phyloP scores from a whole-genome alignment of 2,329 filamentous ascomycete species.

The Ceratocystiopsis brevicomis region DNA sequence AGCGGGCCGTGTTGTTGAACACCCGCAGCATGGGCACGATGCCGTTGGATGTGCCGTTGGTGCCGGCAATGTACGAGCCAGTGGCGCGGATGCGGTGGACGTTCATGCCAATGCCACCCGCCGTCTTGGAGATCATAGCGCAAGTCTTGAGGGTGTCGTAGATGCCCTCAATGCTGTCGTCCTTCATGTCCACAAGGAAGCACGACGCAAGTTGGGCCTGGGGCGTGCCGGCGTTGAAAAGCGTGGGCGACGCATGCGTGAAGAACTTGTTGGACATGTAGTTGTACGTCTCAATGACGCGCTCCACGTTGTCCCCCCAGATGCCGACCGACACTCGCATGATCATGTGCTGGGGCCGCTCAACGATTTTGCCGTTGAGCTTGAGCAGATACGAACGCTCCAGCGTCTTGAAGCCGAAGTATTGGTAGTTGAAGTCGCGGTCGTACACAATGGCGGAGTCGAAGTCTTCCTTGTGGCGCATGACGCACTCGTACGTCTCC shows the following conservation, averaged over 20 bases:
- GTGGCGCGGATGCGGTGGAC: conserved; percentile 93
- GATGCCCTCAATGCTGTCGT: conserved; percentile 97
- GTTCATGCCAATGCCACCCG: conserved; percentile 92
- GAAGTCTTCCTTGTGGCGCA: conserved; percentile 90
- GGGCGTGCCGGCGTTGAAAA: conserved; percentile 95
- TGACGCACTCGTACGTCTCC: conserved; percentile 76
- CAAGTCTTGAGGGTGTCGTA: conserved; percentile 98
- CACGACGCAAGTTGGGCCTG: conserved; percentile 90
- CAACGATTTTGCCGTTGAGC: conserved; percentile 86
- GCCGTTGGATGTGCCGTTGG: conserved; percentile 94
- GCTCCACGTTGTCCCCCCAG: conserved; percentile 86
- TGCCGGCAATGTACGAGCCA: conserved; percentile 93
- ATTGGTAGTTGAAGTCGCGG: conserved; percentile 99
- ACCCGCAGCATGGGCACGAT: conserved; percentile 96
- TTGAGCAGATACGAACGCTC: conserved; percentile 95
- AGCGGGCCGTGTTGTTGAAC: conserved; percentile 97
- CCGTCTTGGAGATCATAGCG: conserved; percentile 99
- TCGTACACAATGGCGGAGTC: conserved; percentile 99
- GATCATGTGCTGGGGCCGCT: conserved; percentile 97
- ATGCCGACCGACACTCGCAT: conserved; percentile 98
- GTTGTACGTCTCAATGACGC: conserved; percentile 93
- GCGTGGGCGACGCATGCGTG: conserved; percentile 90
- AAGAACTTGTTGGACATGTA: conserved; percentile 98
- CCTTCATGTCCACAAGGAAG: conserved; percentile 99
- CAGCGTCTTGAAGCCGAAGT: conserved; percentile 98